These are phyloP conservation scores for Lactarius indigo DNA, from an alignment of 768 basidiomycete genomes.

Conservation along the genomic window DNA sequence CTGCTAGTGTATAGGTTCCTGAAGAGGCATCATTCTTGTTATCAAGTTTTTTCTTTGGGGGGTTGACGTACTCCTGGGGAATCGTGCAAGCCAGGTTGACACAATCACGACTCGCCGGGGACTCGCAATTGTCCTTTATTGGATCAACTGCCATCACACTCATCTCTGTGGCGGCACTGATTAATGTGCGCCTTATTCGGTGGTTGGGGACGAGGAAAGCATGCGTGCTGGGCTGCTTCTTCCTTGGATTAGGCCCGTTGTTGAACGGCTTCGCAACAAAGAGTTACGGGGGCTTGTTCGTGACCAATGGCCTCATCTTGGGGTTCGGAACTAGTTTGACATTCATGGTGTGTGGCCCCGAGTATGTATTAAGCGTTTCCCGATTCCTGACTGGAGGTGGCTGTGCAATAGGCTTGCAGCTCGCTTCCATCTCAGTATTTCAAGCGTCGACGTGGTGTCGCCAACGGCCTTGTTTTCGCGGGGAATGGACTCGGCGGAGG, in stretches of 20 bases:
- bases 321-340: constrained; percentile 32
- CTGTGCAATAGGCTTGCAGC: constrained; percentile 29
- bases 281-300: constrained; percentile 30
- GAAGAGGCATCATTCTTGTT: background rate
- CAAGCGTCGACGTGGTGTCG: constrained; percentile 32
- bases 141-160: constrained; percentile 33
- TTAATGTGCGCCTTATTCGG: constrained; percentile 33
- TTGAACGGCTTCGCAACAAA: constrained; percentile 29
- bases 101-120: constrained; percentile 28
- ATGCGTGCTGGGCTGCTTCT: constrained; percentile 30
- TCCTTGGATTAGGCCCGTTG: constrained; percentile 33
- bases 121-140: constrained; percentile 33
- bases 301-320: constrained; percentile 32
- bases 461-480: constrained; percentile 36
- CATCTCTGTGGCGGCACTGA: constrained; percentile 31
- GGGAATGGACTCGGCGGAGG: constrained; percentile 35
- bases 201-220: constrained; percentile 32
- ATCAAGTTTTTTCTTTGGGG: background rate
- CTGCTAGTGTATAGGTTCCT: background rate
- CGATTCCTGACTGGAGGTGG: background rate
- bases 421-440: constrained; percentile 38
- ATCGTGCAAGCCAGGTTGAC: constrained; percentile 32
- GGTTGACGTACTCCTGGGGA: background rate
- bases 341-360: constrained; percentile 25
- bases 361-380: background rate